A percentile compares a stretch with the other conserved stretches of the same genome.
These are phyloP conservation scores for Pythium insidiosum DNA, from an alignment of 352 stramenopile species.

Conservation along the genomic window DNA sequence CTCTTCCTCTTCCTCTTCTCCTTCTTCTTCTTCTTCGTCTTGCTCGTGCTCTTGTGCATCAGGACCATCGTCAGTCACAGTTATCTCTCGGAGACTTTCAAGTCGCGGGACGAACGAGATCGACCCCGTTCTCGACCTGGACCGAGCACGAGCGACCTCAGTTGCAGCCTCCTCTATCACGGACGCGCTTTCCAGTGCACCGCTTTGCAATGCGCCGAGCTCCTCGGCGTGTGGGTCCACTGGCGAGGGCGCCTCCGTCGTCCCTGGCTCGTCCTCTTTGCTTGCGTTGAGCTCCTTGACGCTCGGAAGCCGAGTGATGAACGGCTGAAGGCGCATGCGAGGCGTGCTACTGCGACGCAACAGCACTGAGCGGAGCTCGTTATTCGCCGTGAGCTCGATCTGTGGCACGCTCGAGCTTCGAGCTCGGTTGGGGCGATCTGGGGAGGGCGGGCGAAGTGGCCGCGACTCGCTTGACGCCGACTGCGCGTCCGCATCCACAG, in stretches of 20 bases:
- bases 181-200: background rate
- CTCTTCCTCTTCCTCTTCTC: constrained; percentile 2
- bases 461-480: background rate
- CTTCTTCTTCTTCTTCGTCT: constrained; percentile 8
- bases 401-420: constrained; percentile 10
- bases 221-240: background rate
- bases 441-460: background rate
- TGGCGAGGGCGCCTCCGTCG: background rate
- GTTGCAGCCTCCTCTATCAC: background rate
- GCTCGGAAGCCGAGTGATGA: constrained; percentile 17
- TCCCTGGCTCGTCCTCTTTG: background rate
- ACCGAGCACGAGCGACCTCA: too few relatives aligned
- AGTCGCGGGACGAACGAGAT: constrained; percentile 7
- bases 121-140: background rate
- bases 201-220: too few relatives aligned
- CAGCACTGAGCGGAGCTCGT: constrained; percentile 7
- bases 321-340: background rate
- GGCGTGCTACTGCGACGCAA: constrained; percentile 4
- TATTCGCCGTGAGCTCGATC: constrained; percentile 7
- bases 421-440: background rate
- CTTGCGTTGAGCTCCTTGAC: constrained; percentile 17
- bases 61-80: constrained; percentile 1
- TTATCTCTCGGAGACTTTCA: constrained; percentile 25
- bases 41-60: constrained; percentile 3
- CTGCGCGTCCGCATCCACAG: background rate